Base-by-base conservation (phyloP, 1,284 basidiomycete species). In the Sporisorium iseilematis-ciliati region DNA sequence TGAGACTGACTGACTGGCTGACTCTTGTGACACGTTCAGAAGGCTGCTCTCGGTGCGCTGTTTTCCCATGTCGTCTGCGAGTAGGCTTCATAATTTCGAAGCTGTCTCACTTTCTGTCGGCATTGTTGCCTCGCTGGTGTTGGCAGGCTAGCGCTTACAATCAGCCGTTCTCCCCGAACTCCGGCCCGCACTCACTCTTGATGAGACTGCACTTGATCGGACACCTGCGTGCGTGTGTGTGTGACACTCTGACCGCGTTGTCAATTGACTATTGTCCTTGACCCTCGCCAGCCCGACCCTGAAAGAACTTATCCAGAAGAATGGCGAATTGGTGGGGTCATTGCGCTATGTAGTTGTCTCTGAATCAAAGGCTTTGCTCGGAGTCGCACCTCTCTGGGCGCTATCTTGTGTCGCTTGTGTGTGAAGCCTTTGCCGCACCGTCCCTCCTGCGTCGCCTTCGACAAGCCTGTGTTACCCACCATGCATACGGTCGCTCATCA, bases 101-200 rank as follows among this genome's bases (percentile, higher is more conserved):
- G 58, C 54, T 62, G 68, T 71, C 59, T 71, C 68, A 65, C 68
- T 57, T 40, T 51, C 55, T 31, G 48, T 26, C 63, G 68, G 68
- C 50, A 48, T 38, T 38, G 25, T n/a, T 55, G 50, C 52, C 42
- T 49, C 33, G 33, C 25, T 48, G n/a, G 6, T 25, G 43, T 54
- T 20, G 41, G 48, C 18, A 56, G n/a, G 23, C 38, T 23, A 38
- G 23, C 35, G 35, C 38, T 41, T 38, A n/a, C 51, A 11, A 38
- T 25, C 18, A 31, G 50, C 55, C 43, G 35, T 23, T 62, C 40
- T n/a, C 51, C 40, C 46, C 55, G 51, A 52, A 43, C 42, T 50
- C 43, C 35, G 60, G 49, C 26, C 6, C 23, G 23, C 16, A 8
- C 12, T 40, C 20, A 43, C 42, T 16, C 25, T 29, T 35, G n/a